A percentile compares a stretch with the other conserved stretches of the same genome.
These are phyloP conservation scores for Cardamine resedifolia DNA, from an alignment of 345 rosid genomes.

Conservation along the genomic window DNA sequence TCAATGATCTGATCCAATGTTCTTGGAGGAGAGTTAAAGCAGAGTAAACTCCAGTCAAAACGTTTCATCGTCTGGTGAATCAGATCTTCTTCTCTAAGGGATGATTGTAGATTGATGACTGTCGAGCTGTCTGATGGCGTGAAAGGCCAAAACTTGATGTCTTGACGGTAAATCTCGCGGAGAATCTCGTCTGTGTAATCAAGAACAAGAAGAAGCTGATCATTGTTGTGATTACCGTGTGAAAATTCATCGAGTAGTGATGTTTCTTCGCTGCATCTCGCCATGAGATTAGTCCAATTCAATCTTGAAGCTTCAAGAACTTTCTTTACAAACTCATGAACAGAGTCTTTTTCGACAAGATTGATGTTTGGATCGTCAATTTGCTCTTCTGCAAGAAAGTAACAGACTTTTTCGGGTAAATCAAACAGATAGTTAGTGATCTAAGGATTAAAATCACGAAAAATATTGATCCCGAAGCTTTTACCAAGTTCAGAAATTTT, in stretches of 20 bases:
- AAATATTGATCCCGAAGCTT: background rate
- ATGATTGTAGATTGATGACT: constrained; percentile 12
- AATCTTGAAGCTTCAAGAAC: constrained; percentile 49
- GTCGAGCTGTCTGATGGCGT: constrained; percentile 37
- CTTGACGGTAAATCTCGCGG: constrained; percentile 39
- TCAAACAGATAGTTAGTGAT: constrained; percentile 7
- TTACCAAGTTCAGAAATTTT: constrained; percentile 43
- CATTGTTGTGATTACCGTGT: constrained; percentile 27
- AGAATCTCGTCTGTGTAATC: constrained; percentile 63
- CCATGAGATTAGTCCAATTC: constrained; percentile 55
- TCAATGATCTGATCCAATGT: constrained; percentile 48
- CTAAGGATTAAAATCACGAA: background rate
- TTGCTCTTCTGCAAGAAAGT: constrained; percentile 38
- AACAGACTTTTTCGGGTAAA: background rate
- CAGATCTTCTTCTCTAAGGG: constrained; percentile 30
- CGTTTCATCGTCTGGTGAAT: constrained; percentile 48
- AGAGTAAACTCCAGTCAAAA: constrained; percentile 49
- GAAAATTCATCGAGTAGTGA: constrained; percentile 45
- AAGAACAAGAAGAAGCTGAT: constrained; percentile 45
- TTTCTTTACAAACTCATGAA: constrained; percentile 41
- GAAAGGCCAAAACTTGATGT: constrained; percentile 47
- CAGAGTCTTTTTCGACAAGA: constrained; percentile 30
- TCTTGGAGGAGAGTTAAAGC: constrained; percentile 12
- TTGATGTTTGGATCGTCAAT: constrained; percentile 30
- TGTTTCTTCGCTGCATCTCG: constrained; percentile 46